Base-by-base conservation (phyloP, 768 basidiomycete species). In the Russula lepida region DNA sequence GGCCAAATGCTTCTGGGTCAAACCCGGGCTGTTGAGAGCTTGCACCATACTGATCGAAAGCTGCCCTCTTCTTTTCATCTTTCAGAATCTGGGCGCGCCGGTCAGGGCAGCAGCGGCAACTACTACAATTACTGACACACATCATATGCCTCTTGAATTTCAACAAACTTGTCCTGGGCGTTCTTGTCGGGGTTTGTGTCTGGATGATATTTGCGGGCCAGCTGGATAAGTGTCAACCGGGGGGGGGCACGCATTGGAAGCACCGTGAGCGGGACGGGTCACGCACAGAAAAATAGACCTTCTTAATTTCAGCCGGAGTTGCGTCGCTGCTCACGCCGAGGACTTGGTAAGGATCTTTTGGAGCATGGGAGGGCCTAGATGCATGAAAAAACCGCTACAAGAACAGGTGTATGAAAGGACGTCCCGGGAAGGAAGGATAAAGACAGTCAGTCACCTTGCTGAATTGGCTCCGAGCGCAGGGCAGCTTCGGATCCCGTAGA, bases 141-240 rank as follows among this genome's bases (percentile, higher is more conserved):
- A 74, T 98, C 97, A 76, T 98, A 99, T 12, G 97, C 97, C 68
- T 85, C 83, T 71, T 98, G 97, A 59, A 98, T 98, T 73, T 99
- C 95, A 19, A 95, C 80, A 72, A 99, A 99, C 71, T 90, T 92
- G 64, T 89, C 90, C 67, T 92, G 86, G 0, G 95, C 92, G 50
- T 78, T 80, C 69, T 92, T 89, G 75, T 95, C 92, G 44, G 92
- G 89, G 74, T 94, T 98, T 13, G 94, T 94, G 70, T 99, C 97
- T 0, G 97, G 97, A 73, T 99, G 97, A 70, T 89, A 97, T 78
- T 98, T 95, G 63, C 95, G 89, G 19, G 97, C 97, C 65, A 99
- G 87, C 95, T 97, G 70, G 25, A n/a, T 43, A 47, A 32, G n/a
- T 37, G 65, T 37, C 58, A 62, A 58, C 64, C 56, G 67, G 67